phyloP scores from a whole-genome alignment of 441 rosid genomes.

The Croton setiger region DNA sequence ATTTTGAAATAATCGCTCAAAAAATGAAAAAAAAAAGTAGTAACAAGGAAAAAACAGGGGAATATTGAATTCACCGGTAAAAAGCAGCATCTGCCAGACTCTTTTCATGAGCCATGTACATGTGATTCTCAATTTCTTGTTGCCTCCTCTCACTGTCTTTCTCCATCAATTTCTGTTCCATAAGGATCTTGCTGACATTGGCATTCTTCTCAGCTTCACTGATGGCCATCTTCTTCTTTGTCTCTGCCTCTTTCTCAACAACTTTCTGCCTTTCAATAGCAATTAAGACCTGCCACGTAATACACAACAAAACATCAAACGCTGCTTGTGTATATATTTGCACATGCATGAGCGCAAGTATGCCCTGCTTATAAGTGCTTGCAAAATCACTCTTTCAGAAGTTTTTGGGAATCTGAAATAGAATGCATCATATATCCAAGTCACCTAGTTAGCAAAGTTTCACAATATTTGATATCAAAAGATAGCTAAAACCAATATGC shows the following conservation, averaged over 20 bases:
- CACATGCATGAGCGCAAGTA: background rate
- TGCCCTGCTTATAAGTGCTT: background rate
- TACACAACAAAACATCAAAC: background rate
- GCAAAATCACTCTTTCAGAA: background rate
- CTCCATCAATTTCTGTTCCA: slow-evolving; percentile 86
- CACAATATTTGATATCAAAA: background rate
- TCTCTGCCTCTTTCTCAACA: slow-evolving; percentile 87
- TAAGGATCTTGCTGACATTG: slow-evolving; percentile 71
- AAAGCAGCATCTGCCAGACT: slow-evolving; percentile 63
- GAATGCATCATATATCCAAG: background rate
- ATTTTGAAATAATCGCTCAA: background rate
- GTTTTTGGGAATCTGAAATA: background rate
- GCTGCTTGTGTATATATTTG: background rate
- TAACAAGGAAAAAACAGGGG: background rate
- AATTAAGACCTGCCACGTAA: slow-evolving; percentile 60
- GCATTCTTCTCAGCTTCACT: slow-evolving; percentile 90
- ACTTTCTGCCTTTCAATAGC: slow-evolving; percentile 79
- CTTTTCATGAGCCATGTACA: slow-evolving; percentile 77
- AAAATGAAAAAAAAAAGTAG: background rate
- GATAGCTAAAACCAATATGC: slow-evolving; percentile 3
- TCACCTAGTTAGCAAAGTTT: background rate
- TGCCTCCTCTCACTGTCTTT: slow-evolving; percentile 71
- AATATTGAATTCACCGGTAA: slow-evolving; percentile 51
- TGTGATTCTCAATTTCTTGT: slow-evolving; percentile 77
- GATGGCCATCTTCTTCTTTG: slow-evolving; percentile 74